A percentile compares a stretch with the other conserved stretches of the same genome.
phyloP scores from a whole-genome alignment of 768 basidiomycete species.

The Boletellus sp. region DNA sequence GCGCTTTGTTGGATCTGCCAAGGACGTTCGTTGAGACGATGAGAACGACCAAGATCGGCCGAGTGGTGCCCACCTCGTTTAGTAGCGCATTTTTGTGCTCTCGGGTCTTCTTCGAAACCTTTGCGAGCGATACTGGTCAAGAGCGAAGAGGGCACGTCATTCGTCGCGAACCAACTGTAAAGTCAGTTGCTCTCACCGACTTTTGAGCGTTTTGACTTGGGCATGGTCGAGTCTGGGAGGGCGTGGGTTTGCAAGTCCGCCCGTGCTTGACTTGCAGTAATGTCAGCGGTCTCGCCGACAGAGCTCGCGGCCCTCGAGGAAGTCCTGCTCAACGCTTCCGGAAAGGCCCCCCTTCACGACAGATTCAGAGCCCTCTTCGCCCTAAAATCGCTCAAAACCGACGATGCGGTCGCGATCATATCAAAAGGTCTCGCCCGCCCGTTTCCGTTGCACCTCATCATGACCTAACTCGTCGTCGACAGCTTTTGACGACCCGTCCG shows the following conservation, averaged over 20 bases:
- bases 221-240: constrained; percentile 49
- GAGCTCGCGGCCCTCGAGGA: constrained; percentile 70
- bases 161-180: not conserved
- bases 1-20: constrained; percentile 72
- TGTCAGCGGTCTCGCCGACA: constrained; percentile 37
- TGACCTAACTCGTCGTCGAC: constrained; percentile 6
- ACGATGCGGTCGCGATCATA: constrained; percentile 81
- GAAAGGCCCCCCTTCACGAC: constrained; percentile 74
- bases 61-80: constrained; percentile 53
- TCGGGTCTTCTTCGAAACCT: constrained; percentile 89
- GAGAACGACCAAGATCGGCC: constrained; percentile 3
- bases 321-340: constrained; percentile 72
- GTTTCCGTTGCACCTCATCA: not conserved
- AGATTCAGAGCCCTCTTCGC: constrained; percentile 92
- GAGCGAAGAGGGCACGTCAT: not conserved
- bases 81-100: constrained; percentile 86
- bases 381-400: constrained; percentile 75
- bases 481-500: constrained; percentile 87
- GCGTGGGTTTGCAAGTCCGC: constrained; percentile 48
- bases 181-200: constrained; percentile 54
- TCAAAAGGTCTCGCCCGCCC: constrained; percentile 58
- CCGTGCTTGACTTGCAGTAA: constrained; percentile 27
- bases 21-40: constrained; percentile 25
- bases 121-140: constrained; percentile 79
- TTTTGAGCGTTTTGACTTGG: constrained; percentile 85